These are phyloP conservation scores for Colletotrichum lupini DNA, from an alignment of 2,329 filamentous ascomycete species.

Conservation along the genomic window DNA sequence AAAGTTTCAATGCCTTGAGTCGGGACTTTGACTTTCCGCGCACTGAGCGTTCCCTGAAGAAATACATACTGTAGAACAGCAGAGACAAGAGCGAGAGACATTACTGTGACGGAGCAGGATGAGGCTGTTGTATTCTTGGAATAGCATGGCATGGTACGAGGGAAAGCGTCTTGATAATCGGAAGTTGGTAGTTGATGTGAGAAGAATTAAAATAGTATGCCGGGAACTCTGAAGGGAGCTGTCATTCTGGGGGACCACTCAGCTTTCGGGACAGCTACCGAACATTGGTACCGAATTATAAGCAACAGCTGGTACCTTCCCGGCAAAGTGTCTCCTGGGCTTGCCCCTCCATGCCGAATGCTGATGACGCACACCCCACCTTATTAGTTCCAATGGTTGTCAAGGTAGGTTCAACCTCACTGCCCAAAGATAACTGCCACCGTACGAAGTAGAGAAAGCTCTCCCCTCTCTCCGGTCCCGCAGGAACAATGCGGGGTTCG, in stretches of 20 bases:
- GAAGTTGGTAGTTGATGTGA: not conserved
- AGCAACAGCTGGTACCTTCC: not conserved
- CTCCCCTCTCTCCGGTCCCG: conserved; percentile 20
- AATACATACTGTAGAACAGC: not conserved
- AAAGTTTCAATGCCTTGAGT: conserved; percentile 33
- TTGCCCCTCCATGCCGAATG: not conserved
- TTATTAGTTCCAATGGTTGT: not conserved
- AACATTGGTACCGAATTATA: not conserved
- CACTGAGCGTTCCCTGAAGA: conserved; percentile 13
- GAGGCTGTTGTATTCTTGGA: not conserved
- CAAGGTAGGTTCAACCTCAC: no score
- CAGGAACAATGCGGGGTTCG: conserved; percentile 33
- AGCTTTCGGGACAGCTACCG: not conserved
- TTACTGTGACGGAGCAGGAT: not conserved
- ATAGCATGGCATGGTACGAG: not conserved
- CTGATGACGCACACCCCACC: conserved; percentile 32
- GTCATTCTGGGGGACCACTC: not conserved
- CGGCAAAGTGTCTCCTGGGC: not conserved
- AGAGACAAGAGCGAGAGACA: not conserved
- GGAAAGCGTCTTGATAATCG: not conserved
- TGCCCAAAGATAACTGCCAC: not conserved
- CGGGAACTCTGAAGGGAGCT: conserved; percentile 26
- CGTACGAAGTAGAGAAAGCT: not conserved
- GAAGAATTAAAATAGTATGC: not conserved
- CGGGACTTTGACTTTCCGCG: conserved; percentile 33